Percentiles rank a stretch among this genome's conserved stretches.
phyloP scores from a whole-genome alignment of 805 yeast species.

The Sugiyamaella chiloensis region DNA sequence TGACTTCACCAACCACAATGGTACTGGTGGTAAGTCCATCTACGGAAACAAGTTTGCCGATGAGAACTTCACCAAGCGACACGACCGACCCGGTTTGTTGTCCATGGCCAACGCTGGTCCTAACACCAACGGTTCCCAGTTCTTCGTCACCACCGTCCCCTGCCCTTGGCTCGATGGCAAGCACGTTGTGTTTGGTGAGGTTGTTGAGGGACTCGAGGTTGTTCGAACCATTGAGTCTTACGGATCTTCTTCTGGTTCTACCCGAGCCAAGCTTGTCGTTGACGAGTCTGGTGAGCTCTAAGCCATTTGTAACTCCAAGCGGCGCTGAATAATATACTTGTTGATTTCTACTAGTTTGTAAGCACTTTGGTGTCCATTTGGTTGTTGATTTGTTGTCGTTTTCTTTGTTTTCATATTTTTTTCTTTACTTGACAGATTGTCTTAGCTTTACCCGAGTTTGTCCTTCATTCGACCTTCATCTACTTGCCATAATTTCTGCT shows the following conservation, averaged over 20 bases:
- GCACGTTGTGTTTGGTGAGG: conserved; percentile 95
- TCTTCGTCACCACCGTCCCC: conserved; percentile 88
- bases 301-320: too few relatives aligned
- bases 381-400: neutral
- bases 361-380: neutral
- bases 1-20: conserved; percentile 81
- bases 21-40: conserved; percentile 88
- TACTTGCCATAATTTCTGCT: too few relatives aligned
- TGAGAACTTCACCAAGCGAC: conserved; percentile 70
- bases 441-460: neutral
- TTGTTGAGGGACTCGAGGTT: conserved; percentile 76
- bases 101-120: conserved; percentile 99
- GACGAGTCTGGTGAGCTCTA: conserved; percentile 61
- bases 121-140: conserved; percentile 97
- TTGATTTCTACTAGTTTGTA: too few relatives aligned
- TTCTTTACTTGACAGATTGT: too few relatives aligned
- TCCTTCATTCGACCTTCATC: too few relatives aligned
- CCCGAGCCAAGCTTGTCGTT: conserved; percentile 61
- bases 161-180: conserved; percentile 89
- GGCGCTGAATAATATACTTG: too few relatives aligned
- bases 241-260: conserved; percentile 67
- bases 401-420: too few relatives aligned
- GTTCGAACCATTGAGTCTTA: conserved; percentile 79
- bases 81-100: conserved; percentile 75
- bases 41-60: conserved; percentile 73